Evolutionary conservation across 495 filamentous ascomycete genomes (phyloP).

Genomic region (Aspergillus baeticus): DNA sequence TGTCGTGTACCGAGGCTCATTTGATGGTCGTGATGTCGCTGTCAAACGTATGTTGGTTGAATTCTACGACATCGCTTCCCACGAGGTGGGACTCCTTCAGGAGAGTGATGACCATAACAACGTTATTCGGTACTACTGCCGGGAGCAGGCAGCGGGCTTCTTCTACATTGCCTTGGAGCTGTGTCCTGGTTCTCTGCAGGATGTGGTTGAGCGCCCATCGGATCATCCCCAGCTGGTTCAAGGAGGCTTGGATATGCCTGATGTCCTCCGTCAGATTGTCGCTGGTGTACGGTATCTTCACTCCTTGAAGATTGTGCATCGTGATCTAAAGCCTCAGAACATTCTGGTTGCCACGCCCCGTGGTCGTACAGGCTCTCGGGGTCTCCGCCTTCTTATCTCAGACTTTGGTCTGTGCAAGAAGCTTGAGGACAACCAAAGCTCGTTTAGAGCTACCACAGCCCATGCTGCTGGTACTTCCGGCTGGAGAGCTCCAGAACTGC

Average conservation of each 20-base stretch:
- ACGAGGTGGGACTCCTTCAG: conserved; percentile 84
- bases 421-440: conserved; percentile 91
- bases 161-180: conserved; percentile 95
- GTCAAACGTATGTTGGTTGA: conserved; percentile 96
- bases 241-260: conserved; percentile 52
- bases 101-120: conserved; percentile 96
- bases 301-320: conserved; percentile 89
- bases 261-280: conserved; percentile 80
- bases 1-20: conserved; percentile 79
- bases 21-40: conserved; percentile 88
- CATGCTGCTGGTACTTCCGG: conserved; percentile 92
- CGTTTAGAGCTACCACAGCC: conserved; percentile 89
- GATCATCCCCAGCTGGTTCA: conserved; percentile 58
- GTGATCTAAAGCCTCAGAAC: conserved; percentile 96
- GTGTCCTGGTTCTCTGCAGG: conserved; percentile 90
- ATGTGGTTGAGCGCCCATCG: conserved; percentile 72
- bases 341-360: conserved; percentile 71
- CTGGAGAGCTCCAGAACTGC: conserved; percentile 93
- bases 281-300: conserved; percentile 86
- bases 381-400: conserved; percentile 80
- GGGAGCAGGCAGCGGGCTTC: conserved; percentile 84
- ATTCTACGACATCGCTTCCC: conserved; percentile 92
- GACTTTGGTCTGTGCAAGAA: conserved; percentile 99
- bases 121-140: conserved; percentile 93
- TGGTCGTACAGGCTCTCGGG: conserved; percentile 31